Base-by-base conservation (phyloP, 2,329 filamentous ascomycete species). In the Clarireedia sp. region DNA sequence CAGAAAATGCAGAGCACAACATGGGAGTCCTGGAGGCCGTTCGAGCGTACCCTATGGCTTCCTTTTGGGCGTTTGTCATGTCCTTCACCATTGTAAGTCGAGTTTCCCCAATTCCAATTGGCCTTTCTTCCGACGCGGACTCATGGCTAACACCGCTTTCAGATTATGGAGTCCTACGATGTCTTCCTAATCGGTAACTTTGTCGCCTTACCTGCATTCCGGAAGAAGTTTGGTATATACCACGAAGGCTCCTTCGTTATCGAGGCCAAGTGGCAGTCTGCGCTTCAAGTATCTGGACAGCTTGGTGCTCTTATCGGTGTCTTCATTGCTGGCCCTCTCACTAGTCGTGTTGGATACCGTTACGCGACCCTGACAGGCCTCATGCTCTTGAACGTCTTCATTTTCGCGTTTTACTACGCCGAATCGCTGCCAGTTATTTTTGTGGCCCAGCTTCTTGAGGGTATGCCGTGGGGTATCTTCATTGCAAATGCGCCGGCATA, bases 381-480 rank as follows among this genome's bases (percentile, higher is more conserved):
- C 54, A 78, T 83, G 68, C 51, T 76, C 37, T 67, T 84, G 67
- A 84, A 83, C 66, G 75, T 45, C 53, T 60, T 72, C 50, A 67
- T 67, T 54, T 66, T 67, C 57, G 43, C 69, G 44, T 73, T 74
- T 59, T 78, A 71, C 62, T 78, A 75, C 55, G 75, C 67, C 62
- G 66, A 74, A 55, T 46, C 43, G 24, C 49, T 54, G 45, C 64
- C 64, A 1, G 67, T 78, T 59, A 69, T 78, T 55, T 76, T 82
- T 62, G 73, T 73, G 5, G 71, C 75, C 37, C 81, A 85, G 71
- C 69, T 81, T 54, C 73, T 85, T 46, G 80, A 83, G 67, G 82
- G 82, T 57, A 64, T 85, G 3, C 82, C 82, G 2, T 85, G 82
- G 82, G 82, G 82, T 24, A 77, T 85, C 63, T 85, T 85, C 68